Evolutionary conservation across 169 alveolate species (phyloP).

Genomic region (Plasmodium gonderi): DNA sequence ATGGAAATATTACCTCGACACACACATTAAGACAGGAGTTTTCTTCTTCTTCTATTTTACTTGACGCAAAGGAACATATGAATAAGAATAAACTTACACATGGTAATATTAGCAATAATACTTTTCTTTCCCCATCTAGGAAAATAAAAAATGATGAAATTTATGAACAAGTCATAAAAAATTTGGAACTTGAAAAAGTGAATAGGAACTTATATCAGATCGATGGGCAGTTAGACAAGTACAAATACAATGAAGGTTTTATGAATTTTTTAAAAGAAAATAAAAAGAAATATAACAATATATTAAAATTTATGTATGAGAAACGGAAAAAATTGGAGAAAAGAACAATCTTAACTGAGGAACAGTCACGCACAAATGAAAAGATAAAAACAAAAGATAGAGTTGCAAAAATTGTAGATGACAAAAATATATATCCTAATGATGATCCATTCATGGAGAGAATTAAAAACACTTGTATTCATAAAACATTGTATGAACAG

Average conservation of each 20-base stretch:
- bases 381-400: background rate
- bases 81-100: background rate
- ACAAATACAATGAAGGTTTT: conserved; percentile 52
- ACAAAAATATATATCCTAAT: conserved; percentile 28
- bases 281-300: conserved; percentile 52
- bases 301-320: conserved; percentile 51
- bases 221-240: conserved; percentile 48
- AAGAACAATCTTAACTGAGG: background rate
- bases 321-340: conserved; percentile 1
- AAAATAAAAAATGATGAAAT: background rate
- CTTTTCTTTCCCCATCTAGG: too few species aligned
- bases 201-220: conserved; percentile 13
- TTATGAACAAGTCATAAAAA: conserved; percentile 10
- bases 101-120: background rate
- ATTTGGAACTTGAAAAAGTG: conserved; percentile 21
- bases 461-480: conserved; percentile 28
- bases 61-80: background rate
- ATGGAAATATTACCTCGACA: background rate
- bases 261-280: conserved; percentile 45
- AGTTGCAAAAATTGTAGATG: conserved; percentile 7
- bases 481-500: conserved; percentile 14
- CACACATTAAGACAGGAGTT: background rate
- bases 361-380: background rate
- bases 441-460: background rate
- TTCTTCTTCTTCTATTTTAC: background rate